Evolutionary conservation across 208 protist genomes (phyloP), one percentile per base, ranked within the genome.

Genomic region (Hexamita inflata): DNA sequence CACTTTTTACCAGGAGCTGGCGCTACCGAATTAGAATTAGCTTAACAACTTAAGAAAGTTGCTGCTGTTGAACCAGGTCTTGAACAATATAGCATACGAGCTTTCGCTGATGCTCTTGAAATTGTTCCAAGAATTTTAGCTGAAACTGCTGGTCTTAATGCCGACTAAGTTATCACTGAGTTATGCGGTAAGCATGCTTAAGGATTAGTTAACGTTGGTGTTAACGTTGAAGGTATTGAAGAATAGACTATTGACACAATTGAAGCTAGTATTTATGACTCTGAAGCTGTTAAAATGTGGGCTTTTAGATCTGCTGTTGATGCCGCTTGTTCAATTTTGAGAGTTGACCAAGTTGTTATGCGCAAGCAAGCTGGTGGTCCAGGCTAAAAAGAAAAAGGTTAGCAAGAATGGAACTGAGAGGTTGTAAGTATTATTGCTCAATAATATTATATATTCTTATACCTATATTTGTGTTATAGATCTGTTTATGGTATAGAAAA

Each of bases 291-390:
- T 49, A 80, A 80, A n/a, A 35, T 53, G 13, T 77, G 73, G 73
- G 68, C 73, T 4, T 39, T 80, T 9, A 42, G 53, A 0, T 41
- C 77, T n/a, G 74, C 64, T 26, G 61, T 39, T 59, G 73, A 77
- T 30, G 58, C 73, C 13, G 64, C 68, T 29, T 53, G 29, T 28
- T 75, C 58, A 28, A 65, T 81, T 49, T 32, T 81, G 1, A 29
- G 60, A n/a, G 78, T 81, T 30, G 78, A 81, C 58, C 58, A 73
- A 32, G 59, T 81, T 19, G 41, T 81, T 4, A 81, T 81, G 78
- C 2, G 29, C 26, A 75, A 73, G 42, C 60, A 29, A 24, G 74
- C 74, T 28, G 75, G 75, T 41, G 78, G 75, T 9, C 78, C 78
- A 40, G 65, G 38, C 26, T 34, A 7, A 35, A 7, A 49, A 32